phyloP scores from a whole-genome alignment of 2,329 filamentous ascomycete species.

The Colletotrichum gigasporum region DNA sequence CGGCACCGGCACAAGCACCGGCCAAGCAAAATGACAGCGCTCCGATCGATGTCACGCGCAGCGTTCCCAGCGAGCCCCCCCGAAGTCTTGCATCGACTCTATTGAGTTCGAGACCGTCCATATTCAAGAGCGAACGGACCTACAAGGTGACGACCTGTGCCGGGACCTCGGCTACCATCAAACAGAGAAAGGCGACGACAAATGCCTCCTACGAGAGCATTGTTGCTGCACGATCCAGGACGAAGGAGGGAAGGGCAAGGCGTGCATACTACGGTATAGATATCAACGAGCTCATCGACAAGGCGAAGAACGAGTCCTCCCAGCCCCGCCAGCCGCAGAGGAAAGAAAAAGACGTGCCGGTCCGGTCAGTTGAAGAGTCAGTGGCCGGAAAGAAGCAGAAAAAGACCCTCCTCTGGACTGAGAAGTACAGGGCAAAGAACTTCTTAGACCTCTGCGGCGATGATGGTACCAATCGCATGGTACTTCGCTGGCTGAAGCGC shows the following conservation, averaged over 20 bases:
- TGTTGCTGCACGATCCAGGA: constrained; percentile 73
- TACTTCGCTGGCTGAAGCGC: constrained; percentile 90
- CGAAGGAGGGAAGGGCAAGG: constrained; percentile 73
- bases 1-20: not conserved
- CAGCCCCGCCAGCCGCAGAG: constrained; percentile 38
- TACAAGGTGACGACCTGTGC: constrained; percentile 63
- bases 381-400: constrained; percentile 49
- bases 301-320: constrained; percentile 69
- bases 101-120: constrained; percentile 33
- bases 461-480: constrained; percentile 89
- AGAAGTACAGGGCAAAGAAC: constrained; percentile 92
- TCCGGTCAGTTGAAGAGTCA: constrained; percentile 54
- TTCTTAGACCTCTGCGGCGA: constrained; percentile 96
- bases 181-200: constrained; percentile 58
- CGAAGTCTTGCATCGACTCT: not conserved
- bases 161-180: constrained; percentile 66
- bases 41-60: not conserved
- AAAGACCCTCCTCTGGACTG: constrained; percentile 83
- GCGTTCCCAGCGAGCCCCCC: not conserved
- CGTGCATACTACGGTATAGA: constrained; percentile 92
- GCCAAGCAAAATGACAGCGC: not conserved
- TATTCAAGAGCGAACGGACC: constrained; percentile 28
- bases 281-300: constrained; percentile 83
- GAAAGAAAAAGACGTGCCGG: constrained; percentile 41
- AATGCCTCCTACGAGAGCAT: constrained; percentile 71